phyloP scores from a whole-genome alignment of 371 early-diverging fungal genomes.

The Ordospora colligata region DNA sequence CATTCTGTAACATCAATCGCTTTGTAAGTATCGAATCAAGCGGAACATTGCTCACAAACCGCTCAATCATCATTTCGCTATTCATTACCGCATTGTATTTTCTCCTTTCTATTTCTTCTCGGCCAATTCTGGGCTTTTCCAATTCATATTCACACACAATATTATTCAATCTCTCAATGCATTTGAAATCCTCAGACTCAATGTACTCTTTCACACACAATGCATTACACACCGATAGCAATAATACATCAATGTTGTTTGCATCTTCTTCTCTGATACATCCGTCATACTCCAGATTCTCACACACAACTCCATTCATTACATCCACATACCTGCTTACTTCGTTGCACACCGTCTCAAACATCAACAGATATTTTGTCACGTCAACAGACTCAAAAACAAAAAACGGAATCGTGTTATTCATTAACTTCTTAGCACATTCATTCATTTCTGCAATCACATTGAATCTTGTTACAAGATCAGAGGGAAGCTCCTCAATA shows the following conservation, averaged over 20 bases:
- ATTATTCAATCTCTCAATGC: not conserved
- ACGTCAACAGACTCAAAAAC: not conserved
- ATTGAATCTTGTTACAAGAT: not conserved
- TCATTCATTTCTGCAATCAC: not conserved
- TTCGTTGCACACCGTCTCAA: not conserved
- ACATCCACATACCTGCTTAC: not conserved
- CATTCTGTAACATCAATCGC: not conserved
- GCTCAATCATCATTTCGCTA: not conserved
- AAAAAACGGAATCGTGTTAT: slow-evolving; percentile 1
- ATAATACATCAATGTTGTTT: not conserved
- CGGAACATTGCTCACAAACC: not conserved
- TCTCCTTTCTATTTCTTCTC: not conserved
- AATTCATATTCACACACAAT: not conserved
- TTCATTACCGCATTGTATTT: not conserved
- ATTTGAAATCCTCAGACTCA: not conserved
- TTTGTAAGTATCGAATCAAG: not conserved
- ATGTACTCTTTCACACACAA: not conserved
- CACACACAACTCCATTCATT: not conserved
- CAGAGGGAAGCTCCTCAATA: not conserved
- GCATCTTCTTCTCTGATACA: not conserved
- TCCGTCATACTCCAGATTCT: not conserved
- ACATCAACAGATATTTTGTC: not conserved
- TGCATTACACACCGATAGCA: not conserved
- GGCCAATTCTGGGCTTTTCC: not conserved
- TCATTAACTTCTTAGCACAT: not conserved